These are phyloP conservation scores for Actinidia arguta DNA, from an alignment of 179 eudicot genomes.

Conservation along the genomic window DNA sequence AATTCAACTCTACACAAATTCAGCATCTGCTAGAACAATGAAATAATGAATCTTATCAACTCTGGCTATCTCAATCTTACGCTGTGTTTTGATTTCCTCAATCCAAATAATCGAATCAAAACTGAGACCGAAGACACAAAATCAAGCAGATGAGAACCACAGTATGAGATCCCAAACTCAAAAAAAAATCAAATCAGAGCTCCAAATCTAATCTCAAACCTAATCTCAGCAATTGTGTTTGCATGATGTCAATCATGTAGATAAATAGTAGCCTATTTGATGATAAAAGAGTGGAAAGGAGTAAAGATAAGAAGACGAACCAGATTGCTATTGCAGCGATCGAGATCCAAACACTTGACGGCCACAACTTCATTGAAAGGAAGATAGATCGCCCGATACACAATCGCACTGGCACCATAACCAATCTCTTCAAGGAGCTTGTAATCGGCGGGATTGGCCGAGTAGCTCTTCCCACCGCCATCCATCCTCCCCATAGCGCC, in stretches of 20 bases:
- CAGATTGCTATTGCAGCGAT: conserved; percentile 82
- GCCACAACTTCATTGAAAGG: conserved; percentile 77
- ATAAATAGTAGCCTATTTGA: background rate
- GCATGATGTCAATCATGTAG: background rate
- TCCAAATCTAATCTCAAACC: conserved; percentile 7
- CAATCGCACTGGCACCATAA: conserved; percentile 83
- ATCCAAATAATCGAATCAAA: background rate
- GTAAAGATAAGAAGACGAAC: background rate
- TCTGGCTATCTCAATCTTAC: background rate
- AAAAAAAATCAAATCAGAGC: background rate
- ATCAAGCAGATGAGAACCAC: background rate
- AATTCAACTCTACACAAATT: conserved; percentile 7
- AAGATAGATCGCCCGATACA: conserved; percentile 73
- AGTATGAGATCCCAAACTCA: background rate
- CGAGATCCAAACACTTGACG: conserved; percentile 90
- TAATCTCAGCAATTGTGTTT: background rate
- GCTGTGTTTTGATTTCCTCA: background rate
- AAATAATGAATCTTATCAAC: background rate
- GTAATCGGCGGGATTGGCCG: conserved; percentile 58
- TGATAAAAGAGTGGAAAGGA: background rate
- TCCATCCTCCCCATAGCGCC: no score
- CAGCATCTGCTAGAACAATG: background rate
- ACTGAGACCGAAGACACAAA: background rate
- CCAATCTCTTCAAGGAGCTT: conserved; percentile 79
- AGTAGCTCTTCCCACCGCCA: conserved; percentile 52